These are phyloP conservation scores for Pseudoneurospora amorphoporcata DNA, from an alignment of 495 filamentous ascomycete genomes.

Conservation along the genomic window DNA sequence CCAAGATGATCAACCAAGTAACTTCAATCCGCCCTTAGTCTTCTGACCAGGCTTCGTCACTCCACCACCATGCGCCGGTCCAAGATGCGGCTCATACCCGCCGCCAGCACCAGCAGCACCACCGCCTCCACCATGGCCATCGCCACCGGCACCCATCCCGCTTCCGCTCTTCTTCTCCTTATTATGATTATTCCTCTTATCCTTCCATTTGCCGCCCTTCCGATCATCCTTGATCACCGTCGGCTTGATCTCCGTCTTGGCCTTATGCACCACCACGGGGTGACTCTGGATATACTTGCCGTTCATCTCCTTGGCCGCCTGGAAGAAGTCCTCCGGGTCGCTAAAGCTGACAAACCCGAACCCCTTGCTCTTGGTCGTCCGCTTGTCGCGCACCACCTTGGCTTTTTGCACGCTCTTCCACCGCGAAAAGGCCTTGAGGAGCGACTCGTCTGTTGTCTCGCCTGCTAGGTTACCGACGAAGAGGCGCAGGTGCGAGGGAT, in stretches of 20 bases:
- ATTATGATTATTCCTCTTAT: conserved; percentile 19
- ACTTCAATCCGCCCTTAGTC: conserved; percentile 67
- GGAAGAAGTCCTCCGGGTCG: conserved; percentile 91
- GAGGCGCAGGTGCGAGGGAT: conserved; percentile 85
- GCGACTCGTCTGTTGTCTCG: conserved; percentile 91
- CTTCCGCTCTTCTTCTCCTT: conserved; percentile 27
- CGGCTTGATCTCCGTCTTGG: conserved; percentile 81
- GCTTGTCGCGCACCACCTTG: conserved; percentile 90
- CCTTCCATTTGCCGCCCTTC: conserved; percentile 24
- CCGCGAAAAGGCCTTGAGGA: conserved; percentile 84
- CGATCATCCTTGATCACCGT: conserved; percentile 37
- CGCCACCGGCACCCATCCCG: conserved; percentile 16
- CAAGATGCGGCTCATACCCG: conserved; percentile 34
- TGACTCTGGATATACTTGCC: conserved; percentile 98
- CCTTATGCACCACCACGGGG: conserved; percentile 74
- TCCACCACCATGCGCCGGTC: conserved; percentile 46
- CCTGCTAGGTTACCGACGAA: conserved; percentile 98
- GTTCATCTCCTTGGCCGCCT: conserved; percentile 93
- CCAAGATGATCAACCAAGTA: conserved; percentile 51
- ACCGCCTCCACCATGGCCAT: conserved; percentile 16
- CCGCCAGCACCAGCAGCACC: conserved; percentile 15
- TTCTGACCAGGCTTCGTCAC: conserved; percentile 69
- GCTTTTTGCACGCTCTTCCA: conserved; percentile 87
- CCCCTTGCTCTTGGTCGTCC: conserved; percentile 87
- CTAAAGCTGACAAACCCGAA: conserved; percentile 96